Percentiles rank a stretch among this genome's conserved stretches.
These are phyloP conservation scores for Ustilago nuda DNA, from an alignment of 1,284 basidiomycete genomes.

Conservation along the genomic window DNA sequence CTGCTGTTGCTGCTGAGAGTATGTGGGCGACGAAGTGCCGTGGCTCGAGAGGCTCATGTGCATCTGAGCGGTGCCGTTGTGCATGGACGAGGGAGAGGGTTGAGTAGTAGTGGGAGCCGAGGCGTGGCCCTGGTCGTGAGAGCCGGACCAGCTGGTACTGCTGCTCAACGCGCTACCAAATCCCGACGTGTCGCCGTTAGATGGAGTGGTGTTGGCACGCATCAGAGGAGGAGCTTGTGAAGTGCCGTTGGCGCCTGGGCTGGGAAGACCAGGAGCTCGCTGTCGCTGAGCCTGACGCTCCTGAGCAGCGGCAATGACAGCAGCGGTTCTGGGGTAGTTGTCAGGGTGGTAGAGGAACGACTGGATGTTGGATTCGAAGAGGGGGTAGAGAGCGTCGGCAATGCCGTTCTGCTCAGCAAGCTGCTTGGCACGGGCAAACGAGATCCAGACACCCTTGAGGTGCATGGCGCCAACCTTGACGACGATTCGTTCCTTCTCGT, in stretches of 20 bases:
- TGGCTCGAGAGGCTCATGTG: constrained; percentile 51
- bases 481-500: constrained; percentile 69
- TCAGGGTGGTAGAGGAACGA: constrained; percentile 69
- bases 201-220: constrained; percentile 60
- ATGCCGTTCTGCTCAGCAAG: constrained; percentile 68
- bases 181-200: constrained; percentile 44
- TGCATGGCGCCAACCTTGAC: constrained; percentile 69
- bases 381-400: constrained; percentile 66
- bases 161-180: constrained; percentile 45
- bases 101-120: constrained; percentile 53
- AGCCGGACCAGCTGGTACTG: constrained; percentile 50
- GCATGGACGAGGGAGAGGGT: constrained; percentile 49
- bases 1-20: constrained; percentile 37
- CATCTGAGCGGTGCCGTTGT: constrained; percentile 47
- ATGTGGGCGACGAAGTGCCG: constrained; percentile 50
- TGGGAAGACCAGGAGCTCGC: constrained; percentile 51
- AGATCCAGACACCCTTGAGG: constrained; percentile 69
- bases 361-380: constrained; percentile 69
- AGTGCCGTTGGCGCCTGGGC: constrained; percentile 38
- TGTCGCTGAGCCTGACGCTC: constrained; percentile 65
- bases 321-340: constrained; percentile 67
- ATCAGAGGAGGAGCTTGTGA: constrained; percentile 55
- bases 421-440: constrained; percentile 66
- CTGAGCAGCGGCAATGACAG: constrained; percentile 68
- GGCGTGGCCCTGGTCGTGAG: constrained; percentile 50